Evolutionary conservation across 176 grass and related monocot genomes (phyloP).

Genomic region (Rhipidocladum racemiflorum): DNA sequence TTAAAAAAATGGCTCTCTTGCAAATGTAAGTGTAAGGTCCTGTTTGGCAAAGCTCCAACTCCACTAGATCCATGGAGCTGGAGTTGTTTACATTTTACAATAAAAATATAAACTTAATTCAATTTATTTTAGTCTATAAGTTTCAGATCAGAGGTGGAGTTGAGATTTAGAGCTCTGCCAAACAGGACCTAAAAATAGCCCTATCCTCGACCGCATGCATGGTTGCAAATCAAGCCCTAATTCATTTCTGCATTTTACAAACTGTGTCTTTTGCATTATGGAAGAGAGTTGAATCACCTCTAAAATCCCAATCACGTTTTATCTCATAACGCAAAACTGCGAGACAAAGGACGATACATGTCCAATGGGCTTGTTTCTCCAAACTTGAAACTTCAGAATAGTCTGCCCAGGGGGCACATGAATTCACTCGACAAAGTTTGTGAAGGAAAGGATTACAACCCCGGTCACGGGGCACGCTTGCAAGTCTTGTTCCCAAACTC

Average conservation of each 20-base stretch:
- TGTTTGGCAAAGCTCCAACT: too few species aligned
- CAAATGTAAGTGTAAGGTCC: too few species aligned
- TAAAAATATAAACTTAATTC: too few species aligned
- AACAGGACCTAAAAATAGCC: too few species aligned
- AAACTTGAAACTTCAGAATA: slow-evolving; percentile 13
- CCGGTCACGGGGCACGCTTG: neutral
- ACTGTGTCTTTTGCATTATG: neutral
- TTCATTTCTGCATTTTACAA: neutral
- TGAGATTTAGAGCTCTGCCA: too few species aligned
- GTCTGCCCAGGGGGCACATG: neutral
- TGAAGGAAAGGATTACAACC: neutral
- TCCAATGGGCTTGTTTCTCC: neutral
- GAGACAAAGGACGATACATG: neutral
- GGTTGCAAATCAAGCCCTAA: neutral
- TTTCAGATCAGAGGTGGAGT: too few species aligned
- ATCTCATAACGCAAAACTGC: neutral
- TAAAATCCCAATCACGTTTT: neutral
- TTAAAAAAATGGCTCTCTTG: too few species aligned
- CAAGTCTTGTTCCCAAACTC: slow-evolving; percentile 27
- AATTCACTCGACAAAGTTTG: neutral
- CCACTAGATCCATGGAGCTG: too few species aligned
- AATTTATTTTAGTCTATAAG: too few species aligned
- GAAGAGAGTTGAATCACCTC: neutral
- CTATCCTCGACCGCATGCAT: too few species aligned
- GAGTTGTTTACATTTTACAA: too few species aligned